A percentile compares a stretch with the other conserved stretches of the same genome.
Evolutionary conservation across 805 yeast genomes (phyloP).

Genomic region (Torulaspora franciscae): DNA sequence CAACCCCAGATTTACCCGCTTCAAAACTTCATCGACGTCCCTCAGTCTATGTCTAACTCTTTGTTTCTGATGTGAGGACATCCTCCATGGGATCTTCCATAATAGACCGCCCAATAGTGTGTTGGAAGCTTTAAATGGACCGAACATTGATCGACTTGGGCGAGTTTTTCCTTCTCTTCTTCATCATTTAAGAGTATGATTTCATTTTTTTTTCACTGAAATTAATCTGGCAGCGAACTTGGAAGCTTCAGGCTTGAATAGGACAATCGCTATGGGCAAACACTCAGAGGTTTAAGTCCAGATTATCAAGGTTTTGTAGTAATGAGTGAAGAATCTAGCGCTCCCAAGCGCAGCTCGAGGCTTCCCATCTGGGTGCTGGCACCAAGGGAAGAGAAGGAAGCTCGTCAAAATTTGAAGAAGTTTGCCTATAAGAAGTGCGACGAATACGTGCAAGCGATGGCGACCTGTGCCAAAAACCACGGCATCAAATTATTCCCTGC

Average conservation of each 20-base stretch:
- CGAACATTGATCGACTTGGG: conserved; percentile 24
- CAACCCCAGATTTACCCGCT: conserved; percentile 34
- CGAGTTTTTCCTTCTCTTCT: not conserved
- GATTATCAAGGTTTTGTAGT: not conserved
- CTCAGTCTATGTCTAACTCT: conserved; percentile 82
- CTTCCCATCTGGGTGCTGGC: conserved; percentile 73
- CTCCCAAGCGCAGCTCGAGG: conserved; percentile 28
- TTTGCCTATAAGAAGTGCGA: conserved; percentile 64
- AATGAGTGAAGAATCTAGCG: conserved; percentile 12
- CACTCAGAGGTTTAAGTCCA: not conserved
- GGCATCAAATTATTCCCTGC: conserved; percentile 64
- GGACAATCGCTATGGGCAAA: not conserved
- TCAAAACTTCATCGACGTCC: conserved; percentile 74
- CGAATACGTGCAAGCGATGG: conserved; percentile 59
- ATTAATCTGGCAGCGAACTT: not conserved
- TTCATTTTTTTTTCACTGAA: not conserved
- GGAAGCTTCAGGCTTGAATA: not conserved
- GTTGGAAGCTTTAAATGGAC: conserved; percentile 31
- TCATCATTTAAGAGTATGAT: not conserved
- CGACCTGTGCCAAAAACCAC: conserved; percentile 57
- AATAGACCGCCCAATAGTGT: conserved; percentile 31
- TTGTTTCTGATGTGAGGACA: conserved; percentile 74
- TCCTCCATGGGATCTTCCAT: conserved; percentile 70
- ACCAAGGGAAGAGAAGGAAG: conserved; percentile 70
- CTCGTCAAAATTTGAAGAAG: conserved; percentile 64